These are phyloP conservation scores for Psilocybe azurescens DNA, from an alignment of 768 basidiomycete species.

Conservation along the genomic window DNA sequence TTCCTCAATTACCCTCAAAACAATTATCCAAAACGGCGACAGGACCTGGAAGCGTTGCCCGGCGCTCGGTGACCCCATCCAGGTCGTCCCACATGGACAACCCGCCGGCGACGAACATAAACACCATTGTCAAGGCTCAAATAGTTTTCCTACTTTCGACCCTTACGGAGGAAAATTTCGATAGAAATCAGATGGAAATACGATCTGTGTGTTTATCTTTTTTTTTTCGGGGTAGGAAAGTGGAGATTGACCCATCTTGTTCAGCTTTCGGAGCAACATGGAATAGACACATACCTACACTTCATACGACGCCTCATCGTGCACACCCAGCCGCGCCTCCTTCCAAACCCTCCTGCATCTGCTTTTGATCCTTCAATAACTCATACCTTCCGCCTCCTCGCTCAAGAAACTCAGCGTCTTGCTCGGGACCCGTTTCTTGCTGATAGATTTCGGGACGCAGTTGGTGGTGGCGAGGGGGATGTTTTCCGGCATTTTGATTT, in stretches of 20 bases:
- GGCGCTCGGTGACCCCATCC: slow-evolving; percentile 78
- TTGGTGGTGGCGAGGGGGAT: slow-evolving; percentile 88
- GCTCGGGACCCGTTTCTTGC: slow-evolving; percentile 91
- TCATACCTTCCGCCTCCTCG: slow-evolving; percentile 82
- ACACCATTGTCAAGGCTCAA: slow-evolving; percentile 95
- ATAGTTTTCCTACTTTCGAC: slow-evolving; percentile 97
- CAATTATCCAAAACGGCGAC: slow-evolving; percentile 70
- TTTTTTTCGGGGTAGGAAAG: slow-evolving; percentile 10
- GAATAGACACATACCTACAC: slow-evolving; percentile 95
- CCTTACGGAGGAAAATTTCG: slow-evolving; percentile 96
- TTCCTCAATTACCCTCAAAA: slow-evolving; percentile 44
- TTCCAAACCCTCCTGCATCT: slow-evolving; percentile 61
- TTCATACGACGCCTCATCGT: slow-evolving; percentile 96
- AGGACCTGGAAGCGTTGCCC: slow-evolving; percentile 68
- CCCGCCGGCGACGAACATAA: slow-evolving; percentile 83
- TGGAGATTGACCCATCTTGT: slow-evolving; percentile 18
- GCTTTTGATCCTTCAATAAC: slow-evolving; percentile 77
- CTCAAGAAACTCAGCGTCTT: slow-evolving; percentile 88
- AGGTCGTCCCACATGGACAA: slow-evolving; percentile 90
- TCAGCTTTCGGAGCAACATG: slow-evolving; percentile 96
- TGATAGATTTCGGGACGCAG: slow-evolving; percentile 88
- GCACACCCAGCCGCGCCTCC: slow-evolving; percentile 78
- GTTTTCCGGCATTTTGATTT: slow-evolving; percentile 86
- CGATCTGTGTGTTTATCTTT: slow-evolving; percentile 73
- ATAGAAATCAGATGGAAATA: slow-evolving; percentile 92